phyloP scores from a whole-genome alignment of 23 red algal genomes.

The Gracilaria domingensis region DNA sequence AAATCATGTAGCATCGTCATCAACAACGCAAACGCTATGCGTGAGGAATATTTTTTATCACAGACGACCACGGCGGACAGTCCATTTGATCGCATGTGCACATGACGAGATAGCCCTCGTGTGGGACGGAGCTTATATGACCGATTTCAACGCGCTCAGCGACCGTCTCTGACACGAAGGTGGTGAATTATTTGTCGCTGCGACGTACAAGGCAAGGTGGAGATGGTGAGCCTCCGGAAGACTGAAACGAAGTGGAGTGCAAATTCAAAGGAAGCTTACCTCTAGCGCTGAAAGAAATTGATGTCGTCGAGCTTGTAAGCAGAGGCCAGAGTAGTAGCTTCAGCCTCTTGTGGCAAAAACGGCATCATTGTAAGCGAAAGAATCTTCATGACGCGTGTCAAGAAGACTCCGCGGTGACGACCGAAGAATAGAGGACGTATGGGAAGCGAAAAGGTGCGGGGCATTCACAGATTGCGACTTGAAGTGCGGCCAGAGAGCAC shows the following conservation, averaged over 20 bases:
- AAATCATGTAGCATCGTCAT: conserved; percentile 94
- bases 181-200: conserved; percentile 91
- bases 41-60: conserved; percentile 93
- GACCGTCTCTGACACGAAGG: conserved; percentile 90
- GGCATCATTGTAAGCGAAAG: conserved; percentile 80
- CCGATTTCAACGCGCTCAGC: conserved; percentile 84
- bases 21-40: conserved; percentile 96
- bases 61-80: conserved; percentile 89
- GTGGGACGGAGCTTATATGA: conserved; percentile 87
- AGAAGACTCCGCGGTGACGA: background rate
- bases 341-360: conserved; percentile 54
- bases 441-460: background rate
- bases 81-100: conserved; percentile 79
- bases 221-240: background rate
- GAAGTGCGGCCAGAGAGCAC: too few relatives aligned
- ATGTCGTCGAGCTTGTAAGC: conserved; percentile 89
- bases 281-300: conserved; percentile 93
- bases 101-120: conserved; percentile 89
- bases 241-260: background rate
- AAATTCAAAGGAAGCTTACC: conserved; percentile 47
- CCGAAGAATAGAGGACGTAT: background rate
- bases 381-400: conserved; percentile 81
- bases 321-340: conserved; percentile 78
- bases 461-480: background rate
- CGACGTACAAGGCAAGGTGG: background rate